Base-by-base conservation (phyloP, 192 early-diverging fungal genomes). In the Diversispora eburnea region DNA sequence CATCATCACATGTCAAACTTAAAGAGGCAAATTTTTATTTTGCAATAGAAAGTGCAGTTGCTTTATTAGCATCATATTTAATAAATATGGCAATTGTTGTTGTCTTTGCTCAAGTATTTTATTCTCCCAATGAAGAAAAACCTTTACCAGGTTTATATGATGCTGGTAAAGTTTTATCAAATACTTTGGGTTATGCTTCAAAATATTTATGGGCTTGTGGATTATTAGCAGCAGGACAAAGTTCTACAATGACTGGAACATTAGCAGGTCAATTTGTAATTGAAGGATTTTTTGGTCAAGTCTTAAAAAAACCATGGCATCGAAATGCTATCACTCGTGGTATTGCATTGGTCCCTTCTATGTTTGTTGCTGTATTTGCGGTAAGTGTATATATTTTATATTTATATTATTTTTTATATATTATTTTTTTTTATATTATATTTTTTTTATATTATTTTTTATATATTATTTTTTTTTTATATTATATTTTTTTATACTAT, bases 181-280 rank as follows among this genome's bases (percentile, higher is more conserved):
- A 73, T 4, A 84, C 88, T 12, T 78, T 96, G 39, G 95, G 93
- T 13, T 64, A 66, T 19, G 80, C 81, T 0, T 89, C 93, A 4
- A 85, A 78, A 10, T 82, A 85, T 68, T 77, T 93, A n/a, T 96
- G 94, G 89, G 95, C 93, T 8, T 74, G 91, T 15, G 93, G 92
- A 5, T 75, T 96, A 55, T 77, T 96, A 19, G 85, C 89, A 0
- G 89, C 93, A 2, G 95, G 95, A 0, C 93, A 95, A 79, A 89
- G 85, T 70, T 91, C 90, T 1, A 92, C 93, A 2, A 94, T 94
- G 65, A 94, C 95, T 8, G 94, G 93, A 4, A 96, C 95, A 15
- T 83, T 96, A 80, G 95, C 93, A 0, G 95, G 95, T 4, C 93
- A 95, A 81, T 92, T 92, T 74, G 87, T 93, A 46, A 92, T 94